phyloP scores from a whole-genome alignment of 306 rosid genomes.

The Lagenaria siceraria region DNA sequence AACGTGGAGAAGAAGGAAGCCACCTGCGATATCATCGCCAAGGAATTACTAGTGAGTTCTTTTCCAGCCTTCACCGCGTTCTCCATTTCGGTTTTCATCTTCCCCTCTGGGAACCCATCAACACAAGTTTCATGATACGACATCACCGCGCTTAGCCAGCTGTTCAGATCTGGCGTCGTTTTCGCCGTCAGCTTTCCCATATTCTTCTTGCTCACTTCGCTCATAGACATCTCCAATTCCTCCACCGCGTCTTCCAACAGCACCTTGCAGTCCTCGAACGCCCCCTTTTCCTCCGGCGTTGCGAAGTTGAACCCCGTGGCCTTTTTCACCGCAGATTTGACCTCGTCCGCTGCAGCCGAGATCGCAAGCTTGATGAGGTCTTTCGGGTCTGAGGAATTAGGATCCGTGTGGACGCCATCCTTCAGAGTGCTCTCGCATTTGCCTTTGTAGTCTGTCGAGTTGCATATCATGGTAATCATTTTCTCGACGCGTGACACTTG shows the following conservation, averaged over 20 bases:
- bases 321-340: conserved; percentile 29
- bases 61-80: conserved; percentile 17
- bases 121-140: conserved; percentile 59
- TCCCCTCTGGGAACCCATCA: conserved; percentile 63
- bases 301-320: conserved; percentile 11
- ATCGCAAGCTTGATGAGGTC: conserved; percentile 43
- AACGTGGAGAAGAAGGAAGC: conserved; percentile 19
- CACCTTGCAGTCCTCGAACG: conserved; percentile 57
- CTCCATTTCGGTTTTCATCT: conserved; percentile 30
- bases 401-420: conserved; percentile 6
- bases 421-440: conserved; percentile 38
- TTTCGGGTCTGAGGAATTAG: conserved; percentile 23
- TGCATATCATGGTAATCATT: conserved; percentile 33
- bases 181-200: conserved; percentile 6
- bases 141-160: conserved; percentile 80
- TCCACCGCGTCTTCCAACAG: conserved; percentile 36
- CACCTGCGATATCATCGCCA: conserved; percentile 44
- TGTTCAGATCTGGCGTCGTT: conserved; percentile 37
- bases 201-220: neutral
- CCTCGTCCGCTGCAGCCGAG: conserved; percentile 22
- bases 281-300: conserved; percentile 31
- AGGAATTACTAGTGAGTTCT: conserved; percentile 63
- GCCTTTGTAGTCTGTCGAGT: conserved; percentile 30
- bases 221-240: conserved; percentile 27
- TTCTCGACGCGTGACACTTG: neutral